A percentile compares a stretch with the other conserved stretches of the same genome.
phyloP scores from a whole-genome alignment of 352 stramenopile species.

The Phytophthora idaei region DNA sequence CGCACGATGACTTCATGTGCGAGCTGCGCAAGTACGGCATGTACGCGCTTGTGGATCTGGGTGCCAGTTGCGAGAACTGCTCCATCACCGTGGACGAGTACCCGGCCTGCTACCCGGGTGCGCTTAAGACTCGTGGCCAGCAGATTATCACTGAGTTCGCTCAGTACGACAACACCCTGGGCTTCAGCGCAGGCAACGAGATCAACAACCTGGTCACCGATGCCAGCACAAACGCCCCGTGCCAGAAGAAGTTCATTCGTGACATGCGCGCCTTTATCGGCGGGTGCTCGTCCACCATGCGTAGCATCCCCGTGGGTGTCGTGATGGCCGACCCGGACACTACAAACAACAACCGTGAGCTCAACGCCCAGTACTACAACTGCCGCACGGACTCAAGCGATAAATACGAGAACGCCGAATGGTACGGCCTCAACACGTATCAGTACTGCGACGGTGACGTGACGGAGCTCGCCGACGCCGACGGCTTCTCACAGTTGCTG shows the following conservation, averaged over 20 bases:
- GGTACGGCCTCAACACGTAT: constrained; percentile 90
- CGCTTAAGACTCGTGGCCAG: constrained; percentile 73
- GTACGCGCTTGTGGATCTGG: constrained; percentile 75
- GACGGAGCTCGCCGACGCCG: constrained; percentile 55
- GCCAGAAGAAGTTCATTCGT: constrained; percentile 89
- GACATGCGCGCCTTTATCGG: constrained; percentile 83
- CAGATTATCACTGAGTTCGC: constrained; percentile 83
- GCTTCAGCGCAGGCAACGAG: constrained; percentile 86
- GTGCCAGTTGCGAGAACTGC: constrained; percentile 63
- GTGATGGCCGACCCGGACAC: constrained; percentile 68
- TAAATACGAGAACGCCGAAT: constrained; percentile 79
- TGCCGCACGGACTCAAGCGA: constrained; percentile 80
- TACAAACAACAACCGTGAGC: constrained; percentile 52
- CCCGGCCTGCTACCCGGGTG: constrained; percentile 61
- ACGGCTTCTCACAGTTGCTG: constrained; percentile 62
- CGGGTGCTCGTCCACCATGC: constrained; percentile 62
- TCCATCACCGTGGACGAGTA: constrained; percentile 56
- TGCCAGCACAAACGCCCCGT: constrained; percentile 66
- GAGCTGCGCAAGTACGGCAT: constrained; percentile 84
- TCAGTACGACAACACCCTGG: constrained; percentile 84
- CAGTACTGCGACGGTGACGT: constrained; percentile 67
- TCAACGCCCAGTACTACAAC: constrained; percentile 87
- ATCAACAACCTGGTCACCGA: constrained; percentile 69
- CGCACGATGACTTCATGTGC: constrained; percentile 90
- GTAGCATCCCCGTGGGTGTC: constrained; percentile 76